Evolutionary conservation across 2,329 filamentous ascomycete species (phyloP).

Genomic region (Zymoseptoria tritici): DNA sequence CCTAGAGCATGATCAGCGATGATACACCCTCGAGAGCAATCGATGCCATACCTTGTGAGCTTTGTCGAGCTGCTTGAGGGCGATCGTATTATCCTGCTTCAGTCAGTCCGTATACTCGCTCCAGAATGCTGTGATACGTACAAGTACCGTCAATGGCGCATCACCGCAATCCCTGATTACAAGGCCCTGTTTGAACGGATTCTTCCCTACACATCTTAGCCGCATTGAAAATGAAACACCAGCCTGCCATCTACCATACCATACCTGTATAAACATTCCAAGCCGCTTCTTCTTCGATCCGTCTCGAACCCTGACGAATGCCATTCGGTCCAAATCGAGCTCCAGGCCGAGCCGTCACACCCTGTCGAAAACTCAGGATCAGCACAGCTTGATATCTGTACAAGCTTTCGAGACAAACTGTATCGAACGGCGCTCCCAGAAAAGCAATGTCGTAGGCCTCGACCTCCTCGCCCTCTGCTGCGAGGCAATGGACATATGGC

Average conservation of each 20-base stretch:
- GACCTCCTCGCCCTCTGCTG: constrained; percentile 26
- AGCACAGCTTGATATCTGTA: not conserved
- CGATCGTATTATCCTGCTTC: constrained; percentile 45
- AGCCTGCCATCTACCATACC: constrained; percentile 25
- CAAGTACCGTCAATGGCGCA: constrained; percentile 53
- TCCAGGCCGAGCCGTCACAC: constrained; percentile 46
- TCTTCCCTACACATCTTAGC: constrained; percentile 13
- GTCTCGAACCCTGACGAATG: constrained; percentile 38
- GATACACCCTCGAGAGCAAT: not conserved
- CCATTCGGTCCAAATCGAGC: constrained; percentile 47
- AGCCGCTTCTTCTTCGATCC: constrained; percentile 36
- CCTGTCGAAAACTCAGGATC: constrained; percentile 22
- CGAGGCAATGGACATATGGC: constrained; percentile 43
- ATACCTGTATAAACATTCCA: constrained; percentile 46
- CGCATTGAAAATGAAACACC: not conserved
- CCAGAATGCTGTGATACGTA: constrained; percentile 1
- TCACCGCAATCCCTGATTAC: constrained; percentile 82
- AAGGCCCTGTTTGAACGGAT: constrained; percentile 8
- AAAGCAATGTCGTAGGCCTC: constrained; percentile 44
- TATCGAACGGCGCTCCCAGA: constrained; percentile 45
- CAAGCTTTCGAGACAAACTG: constrained; percentile 24
- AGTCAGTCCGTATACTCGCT: not conserved
- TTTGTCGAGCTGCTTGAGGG: constrained; percentile 46
- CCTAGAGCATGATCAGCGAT: constrained; percentile 20
- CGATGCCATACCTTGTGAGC: constrained; percentile 40